phyloP scores from a whole-genome alignment of 1,284 basidiomycete genomes.

The Athelia psychrophila region DNA sequence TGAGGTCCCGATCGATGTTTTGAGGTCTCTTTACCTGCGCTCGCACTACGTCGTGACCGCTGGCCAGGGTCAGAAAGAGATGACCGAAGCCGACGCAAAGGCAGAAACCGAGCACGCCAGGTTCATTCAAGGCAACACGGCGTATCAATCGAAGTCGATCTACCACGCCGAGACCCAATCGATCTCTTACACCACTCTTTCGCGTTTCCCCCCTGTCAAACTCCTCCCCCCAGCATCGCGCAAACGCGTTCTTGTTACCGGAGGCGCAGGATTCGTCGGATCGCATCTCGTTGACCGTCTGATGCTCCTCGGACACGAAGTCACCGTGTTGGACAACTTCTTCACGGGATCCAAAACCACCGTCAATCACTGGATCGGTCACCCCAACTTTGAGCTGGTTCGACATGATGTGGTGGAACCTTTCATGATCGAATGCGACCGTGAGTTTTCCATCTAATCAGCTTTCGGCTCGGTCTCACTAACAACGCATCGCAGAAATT shows the following conservation, averaged over 20 bases:
- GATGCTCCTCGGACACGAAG: conserved; percentile 97
- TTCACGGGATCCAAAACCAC: conserved; percentile 97
- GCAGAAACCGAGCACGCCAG: conserved; percentile 48
- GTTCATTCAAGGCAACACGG: conserved; percentile 48
- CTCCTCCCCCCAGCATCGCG: conserved; percentile 75
- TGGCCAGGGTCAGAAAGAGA: conserved; percentile 25
- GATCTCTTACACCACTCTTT: conserved; percentile 89
- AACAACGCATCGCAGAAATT: conserved; percentile 64
- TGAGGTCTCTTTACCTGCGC: conserved; percentile 85
- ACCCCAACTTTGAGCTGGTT: conserved; percentile 98
- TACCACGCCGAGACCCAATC: conserved; percentile 75
- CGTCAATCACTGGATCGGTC: conserved; percentile 92
- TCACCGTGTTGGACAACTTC: conserved; percentile 97
- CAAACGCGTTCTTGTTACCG: conserved; percentile 92
- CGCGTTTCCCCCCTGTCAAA: conserved; percentile 89
- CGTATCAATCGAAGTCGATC: conserved; percentile 82
- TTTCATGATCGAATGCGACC: conserved; percentile 96
- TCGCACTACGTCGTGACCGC: conserved; percentile 67
- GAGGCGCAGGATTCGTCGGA: conserved; percentile 96
- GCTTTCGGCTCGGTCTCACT: conserved; percentile 1
- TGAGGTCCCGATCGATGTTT: conserved; percentile 72
- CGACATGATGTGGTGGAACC: conserved; percentile 96
- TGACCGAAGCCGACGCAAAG: conserved; percentile 35
- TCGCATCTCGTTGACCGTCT: conserved; percentile 96
- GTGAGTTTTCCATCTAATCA: conserved; percentile 46